Evolutionary conservation across 495 filamentous ascomycete species (phyloP), one percentile per base, ranked within the genome.

Genomic region (Tricharina praecox): DNA sequence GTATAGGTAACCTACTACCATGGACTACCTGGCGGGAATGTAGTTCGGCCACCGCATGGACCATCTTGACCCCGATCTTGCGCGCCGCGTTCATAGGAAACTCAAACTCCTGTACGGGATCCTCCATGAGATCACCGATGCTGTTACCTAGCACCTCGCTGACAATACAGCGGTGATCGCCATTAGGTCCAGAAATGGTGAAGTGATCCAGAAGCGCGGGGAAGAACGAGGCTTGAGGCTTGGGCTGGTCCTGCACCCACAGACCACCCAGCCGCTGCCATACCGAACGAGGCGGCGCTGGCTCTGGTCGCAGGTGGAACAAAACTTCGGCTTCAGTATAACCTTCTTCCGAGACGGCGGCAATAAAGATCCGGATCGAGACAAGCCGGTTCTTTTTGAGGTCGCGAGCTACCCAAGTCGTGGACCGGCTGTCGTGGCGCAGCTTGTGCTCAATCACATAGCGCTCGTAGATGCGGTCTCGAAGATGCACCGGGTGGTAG

Each of bases 341-440:
- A 7, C 7, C 28, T 7, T 32, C 28, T 7, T 19, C 8, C n/a
- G 15, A 13, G 16, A 37, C 16, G 16, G n/a, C 11, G 8, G 26
- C 36, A 9, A 7, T 2, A 30, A 45, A 25, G 39, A 50, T n/a
- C 35, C 44, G 43, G 23, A 45, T 16, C 18, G 28, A 45, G 24
- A 47, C 42, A 11, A 15, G 19, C 4, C 7, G 33, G 18, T 18
- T 34, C 32, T 11, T 28, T 9, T 23, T 23, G 8, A 26, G 23
- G 50, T 78, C 70, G 2, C 54, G 65, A 24, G 70, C 71, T 30
- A 78, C 66, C 72, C 71, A 78, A 44, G 73, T 67, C 1, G 67
- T 75, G 3, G 65, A 69, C 50, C 66, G 71, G 4, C 66, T 65
- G 5, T 73, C 70, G 40, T 58, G 67, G 1, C 70, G 73, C 16